Percentiles rank a stretch among this genome's conserved stretches.
Evolutionary conservation across 2,329 filamentous ascomycete species (phyloP).

Genomic region (Beauveria sp.): DNA sequence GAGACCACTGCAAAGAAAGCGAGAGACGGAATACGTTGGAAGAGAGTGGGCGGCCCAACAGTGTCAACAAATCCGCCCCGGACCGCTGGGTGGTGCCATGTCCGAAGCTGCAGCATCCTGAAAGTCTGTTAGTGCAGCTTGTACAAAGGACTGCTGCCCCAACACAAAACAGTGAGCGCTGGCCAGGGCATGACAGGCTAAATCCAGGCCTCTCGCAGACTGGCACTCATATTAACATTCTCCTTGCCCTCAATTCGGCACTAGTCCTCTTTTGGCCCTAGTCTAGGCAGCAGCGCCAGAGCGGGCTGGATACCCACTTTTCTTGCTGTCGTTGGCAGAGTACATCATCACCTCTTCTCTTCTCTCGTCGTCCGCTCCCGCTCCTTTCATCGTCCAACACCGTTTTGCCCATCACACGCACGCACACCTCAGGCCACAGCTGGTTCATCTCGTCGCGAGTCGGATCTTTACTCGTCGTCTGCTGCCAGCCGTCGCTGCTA

Average conservation of each 20-base stretch:
- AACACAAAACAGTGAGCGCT: conserved; percentile 6
- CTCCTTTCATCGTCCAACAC: conserved; percentile 4
- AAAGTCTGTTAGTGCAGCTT: conserved; percentile 13
- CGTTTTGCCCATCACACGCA: conserved; percentile 7
- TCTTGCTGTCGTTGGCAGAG: conserved; percentile 10
- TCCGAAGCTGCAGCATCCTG: background rate
- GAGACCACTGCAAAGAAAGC: too few species aligned
- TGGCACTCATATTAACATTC: background rate
- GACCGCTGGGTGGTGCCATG: conserved; percentile 3
- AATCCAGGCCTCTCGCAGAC: conserved; percentile 19
- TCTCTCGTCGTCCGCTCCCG: background rate
- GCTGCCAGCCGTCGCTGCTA: background rate
- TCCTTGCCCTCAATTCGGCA: background rate
- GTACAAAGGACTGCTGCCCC: conserved; percentile 8
- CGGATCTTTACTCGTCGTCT: conserved; percentile 7
- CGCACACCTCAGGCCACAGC: conserved; percentile 15
- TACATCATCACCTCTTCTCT: conserved; percentile 13
- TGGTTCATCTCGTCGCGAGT: background rate
- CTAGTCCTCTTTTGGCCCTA: conserved; percentile 16
- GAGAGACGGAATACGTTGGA: background rate
- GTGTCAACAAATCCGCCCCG: conserved; percentile 4
- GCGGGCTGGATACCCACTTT: conserved; percentile 20
- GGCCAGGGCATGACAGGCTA: background rate
- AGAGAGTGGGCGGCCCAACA: background rate
- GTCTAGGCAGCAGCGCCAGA: conserved; percentile 27